These are phyloP conservation scores for Casuarina cunninghamiana DNA, from an alignment of 306 rosid genomes.

Conservation along the genomic window DNA sequence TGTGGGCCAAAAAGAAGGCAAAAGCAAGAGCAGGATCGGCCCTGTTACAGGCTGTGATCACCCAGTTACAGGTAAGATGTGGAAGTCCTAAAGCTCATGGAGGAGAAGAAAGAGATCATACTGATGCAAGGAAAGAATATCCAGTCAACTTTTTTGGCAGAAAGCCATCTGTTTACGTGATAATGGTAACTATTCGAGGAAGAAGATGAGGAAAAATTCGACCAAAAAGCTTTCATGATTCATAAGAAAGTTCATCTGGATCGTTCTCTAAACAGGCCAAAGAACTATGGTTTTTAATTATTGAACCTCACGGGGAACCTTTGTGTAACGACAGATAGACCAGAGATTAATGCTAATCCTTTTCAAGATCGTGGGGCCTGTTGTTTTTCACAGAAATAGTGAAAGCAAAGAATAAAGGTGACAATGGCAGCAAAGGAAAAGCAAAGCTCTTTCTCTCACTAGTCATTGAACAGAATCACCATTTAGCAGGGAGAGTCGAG, in stretches of 20 bases:
- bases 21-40: conserved; percentile 1
- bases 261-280: conserved; percentile 4
- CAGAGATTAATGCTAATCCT: conserved; percentile 33
- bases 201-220: not conserved
- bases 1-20: conserved; percentile 11
- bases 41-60: conserved; percentile 7
- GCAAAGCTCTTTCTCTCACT: conserved; percentile 19
- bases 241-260: not conserved
- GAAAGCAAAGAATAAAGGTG: conserved; percentile 48
- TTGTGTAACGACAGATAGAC: conserved; percentile 19
- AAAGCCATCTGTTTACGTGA: not conserved
- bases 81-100: not conserved
- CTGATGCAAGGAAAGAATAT: too few species aligned
- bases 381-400: conserved; percentile 34
- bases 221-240: not conserved
- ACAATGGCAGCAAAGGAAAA: conserved; percentile 33
- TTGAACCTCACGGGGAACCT: conserved; percentile 19
- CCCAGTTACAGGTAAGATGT: not conserved
- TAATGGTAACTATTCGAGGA: not conserved
- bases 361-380: conserved; percentile 42
- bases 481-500: conserved; percentile 37
- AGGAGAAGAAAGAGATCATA: too few species aligned
- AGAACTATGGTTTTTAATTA: not conserved
- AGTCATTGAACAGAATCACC: conserved; percentile 30
- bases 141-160: not conserved